These are phyloP conservation scores for Monosporozyma yasuniensis DNA, from an alignment of 805 yeast genomes.

Conservation along the genomic window DNA sequence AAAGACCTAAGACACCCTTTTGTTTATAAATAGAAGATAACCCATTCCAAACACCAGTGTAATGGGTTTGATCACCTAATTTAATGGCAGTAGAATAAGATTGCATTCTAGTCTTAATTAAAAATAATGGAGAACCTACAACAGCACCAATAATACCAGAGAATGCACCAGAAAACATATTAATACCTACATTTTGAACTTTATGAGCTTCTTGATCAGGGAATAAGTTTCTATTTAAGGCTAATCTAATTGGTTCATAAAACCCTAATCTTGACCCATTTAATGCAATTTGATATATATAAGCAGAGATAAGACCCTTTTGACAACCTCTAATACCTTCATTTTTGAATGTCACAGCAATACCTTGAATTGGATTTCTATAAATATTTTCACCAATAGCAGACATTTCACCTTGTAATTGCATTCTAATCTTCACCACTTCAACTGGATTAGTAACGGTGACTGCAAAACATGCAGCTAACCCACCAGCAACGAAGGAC, in stretches of 20 bases:
- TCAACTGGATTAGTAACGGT: conserved; percentile 95
- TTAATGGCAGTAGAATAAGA: conserved; percentile 61
- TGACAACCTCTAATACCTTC: conserved; percentile 88
- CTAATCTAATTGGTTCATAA: conserved; percentile 76
- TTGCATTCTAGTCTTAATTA: conserved; percentile 95
- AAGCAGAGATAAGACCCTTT: conserved; percentile 83
- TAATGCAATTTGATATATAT: conserved; percentile 78
- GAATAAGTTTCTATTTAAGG: conserved; percentile 45
- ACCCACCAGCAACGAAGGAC: conserved; percentile 82
- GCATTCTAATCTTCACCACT: conserved; percentile 91
- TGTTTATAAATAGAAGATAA: conserved; percentile 46
- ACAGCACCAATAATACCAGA: conserved; percentile 88
- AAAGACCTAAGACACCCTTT: conserved; percentile 80
- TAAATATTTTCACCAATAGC: conserved; percentile 47
- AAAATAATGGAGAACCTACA: conserved; percentile 82
- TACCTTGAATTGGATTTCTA: conserved; percentile 80
- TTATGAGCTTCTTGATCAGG: conserved; percentile 43
- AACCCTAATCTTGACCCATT: conserved; percentile 93
- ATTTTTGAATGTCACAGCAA: conserved; percentile 55
- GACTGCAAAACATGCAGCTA: conserved; percentile 97
- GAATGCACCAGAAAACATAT: conserved; percentile 68
- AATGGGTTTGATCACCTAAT: conserved; percentile 90
- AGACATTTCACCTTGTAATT: conserved; percentile 85
- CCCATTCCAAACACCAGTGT: conserved; percentile 62
- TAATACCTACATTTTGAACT: conserved; percentile 46